Percentiles rank a stretch among this genome's conserved stretches.
Conservation (phyloP, 441 rosid genomes). For the Rhodomyrtus psidioides region DNA sequence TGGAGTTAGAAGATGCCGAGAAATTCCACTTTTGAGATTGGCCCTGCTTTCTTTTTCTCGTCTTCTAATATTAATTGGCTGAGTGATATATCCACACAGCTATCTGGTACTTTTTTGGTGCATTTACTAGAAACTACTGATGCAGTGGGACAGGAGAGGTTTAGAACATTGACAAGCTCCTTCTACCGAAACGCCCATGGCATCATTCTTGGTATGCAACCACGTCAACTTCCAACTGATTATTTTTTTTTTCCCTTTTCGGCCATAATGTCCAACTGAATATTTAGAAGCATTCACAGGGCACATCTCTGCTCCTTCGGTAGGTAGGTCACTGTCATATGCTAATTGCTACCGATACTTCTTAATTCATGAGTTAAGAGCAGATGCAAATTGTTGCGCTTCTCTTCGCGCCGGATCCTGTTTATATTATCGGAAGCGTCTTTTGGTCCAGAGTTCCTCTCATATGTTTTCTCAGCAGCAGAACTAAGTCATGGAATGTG, state of each 20-base stretch:
- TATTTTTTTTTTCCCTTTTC: neutral
- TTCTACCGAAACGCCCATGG: conserved; percentile 97
- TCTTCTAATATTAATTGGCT: neutral
- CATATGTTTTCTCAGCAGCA: neutral
- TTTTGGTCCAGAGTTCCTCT: neutral
- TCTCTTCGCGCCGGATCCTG: neutral
- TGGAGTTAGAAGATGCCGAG: neutral
- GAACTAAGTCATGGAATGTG: neutral
- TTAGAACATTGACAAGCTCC: conserved; percentile 93
- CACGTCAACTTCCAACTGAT: neutral
- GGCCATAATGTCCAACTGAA: neutral
- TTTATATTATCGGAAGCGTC: neutral
- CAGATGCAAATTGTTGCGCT: neutral
- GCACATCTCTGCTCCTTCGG: neutral
- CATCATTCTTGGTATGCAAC: conserved; percentile 29
- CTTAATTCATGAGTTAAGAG: neutral
- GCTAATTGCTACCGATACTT: neutral
- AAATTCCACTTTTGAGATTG: neutral
- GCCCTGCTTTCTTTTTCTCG: neutral
- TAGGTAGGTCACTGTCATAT: neutral
- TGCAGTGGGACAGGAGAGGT: conserved; percentile 95
- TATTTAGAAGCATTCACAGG: neutral
- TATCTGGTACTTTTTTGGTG: neutral
- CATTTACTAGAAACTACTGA: conserved; percentile 15
- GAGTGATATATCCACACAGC: neutral